These are phyloP conservation scores for Leccinum subtestaceum DNA, from an alignment of 768 basidiomycete species.

Conservation along the genomic window DNA sequence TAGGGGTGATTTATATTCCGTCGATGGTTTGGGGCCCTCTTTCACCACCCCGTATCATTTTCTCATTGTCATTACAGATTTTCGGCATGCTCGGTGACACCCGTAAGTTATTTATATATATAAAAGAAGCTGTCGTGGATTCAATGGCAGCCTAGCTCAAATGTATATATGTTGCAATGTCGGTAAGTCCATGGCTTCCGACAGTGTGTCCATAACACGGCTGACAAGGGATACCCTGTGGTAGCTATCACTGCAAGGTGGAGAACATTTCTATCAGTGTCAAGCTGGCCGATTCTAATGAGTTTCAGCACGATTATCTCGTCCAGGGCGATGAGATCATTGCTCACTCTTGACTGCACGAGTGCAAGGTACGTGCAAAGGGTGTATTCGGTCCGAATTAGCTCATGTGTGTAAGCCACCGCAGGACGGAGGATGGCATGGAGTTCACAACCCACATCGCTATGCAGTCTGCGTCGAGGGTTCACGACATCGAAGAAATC, in stretches of 20 bases:
- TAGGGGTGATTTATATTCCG: conserved; percentile 14
- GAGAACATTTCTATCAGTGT: neutral
- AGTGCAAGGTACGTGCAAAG: conserved; percentile 1
- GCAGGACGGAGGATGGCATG: neutral
- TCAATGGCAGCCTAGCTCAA: conserved; percentile 1
- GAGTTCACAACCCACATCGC: conserved; percentile 13
- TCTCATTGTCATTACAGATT: neutral
- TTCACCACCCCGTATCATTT: neutral
- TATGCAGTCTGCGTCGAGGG: neutral
- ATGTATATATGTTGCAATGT: neutral
- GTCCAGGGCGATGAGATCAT: conserved; percentile 13
- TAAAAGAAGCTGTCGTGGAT: neutral
- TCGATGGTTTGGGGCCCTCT: conserved; percentile 1
- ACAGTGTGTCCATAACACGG: neutral
- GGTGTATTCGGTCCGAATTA: neutral
- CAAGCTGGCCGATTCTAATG: neutral
- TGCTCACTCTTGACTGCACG: neutral
- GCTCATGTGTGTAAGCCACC: conserved; percentile 9
- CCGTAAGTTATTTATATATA: neutral
- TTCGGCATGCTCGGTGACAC: neutral
- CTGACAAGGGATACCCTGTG: neutral
- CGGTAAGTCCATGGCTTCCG: conserved; percentile 3
- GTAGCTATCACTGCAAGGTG: conserved; percentile 11
- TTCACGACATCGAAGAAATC: neutral
- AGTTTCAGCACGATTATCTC: conserved; percentile 9